Percentiles rank a stretch among this genome's conserved stretches.
Evolutionary conservation across 129 eudicot genomes (phyloP).

Genomic region (Chrysanthemum makinoi): DNA sequence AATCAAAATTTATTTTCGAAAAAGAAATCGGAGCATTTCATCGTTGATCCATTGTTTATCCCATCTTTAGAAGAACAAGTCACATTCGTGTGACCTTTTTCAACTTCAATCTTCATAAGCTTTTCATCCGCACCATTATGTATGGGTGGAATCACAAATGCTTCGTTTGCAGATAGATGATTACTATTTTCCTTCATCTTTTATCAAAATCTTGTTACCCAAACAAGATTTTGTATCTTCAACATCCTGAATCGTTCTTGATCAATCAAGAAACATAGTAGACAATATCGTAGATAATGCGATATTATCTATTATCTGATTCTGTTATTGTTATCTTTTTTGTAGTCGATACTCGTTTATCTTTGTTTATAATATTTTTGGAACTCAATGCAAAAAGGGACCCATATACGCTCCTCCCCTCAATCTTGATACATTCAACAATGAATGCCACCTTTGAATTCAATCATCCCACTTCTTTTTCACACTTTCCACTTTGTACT

Average conservation of each 20-base stretch:
- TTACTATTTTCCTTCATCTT: slow-evolving; percentile 25
- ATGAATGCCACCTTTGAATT: slow-evolving; percentile 56
- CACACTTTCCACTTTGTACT: slow-evolving; percentile 35
- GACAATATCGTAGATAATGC: background rate
- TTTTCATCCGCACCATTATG: background rate
- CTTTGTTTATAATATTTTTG: slow-evolving; percentile 22
- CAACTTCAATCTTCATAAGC: slow-evolving; percentile 14
- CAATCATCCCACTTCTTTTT: slow-evolving; percentile 35
- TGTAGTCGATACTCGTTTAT: background rate
- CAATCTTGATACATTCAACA: slow-evolving; percentile 35
- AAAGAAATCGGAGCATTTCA: slow-evolving; percentile 21
- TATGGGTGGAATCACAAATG: background rate
- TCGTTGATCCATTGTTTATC: slow-evolving; percentile 14
- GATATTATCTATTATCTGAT: background rate
- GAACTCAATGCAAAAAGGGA: slow-evolving; percentile 24
- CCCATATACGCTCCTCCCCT: slow-evolving; percentile 48
- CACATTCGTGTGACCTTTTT: background rate
- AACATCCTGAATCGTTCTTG: background rate
- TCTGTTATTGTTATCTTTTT: background rate
- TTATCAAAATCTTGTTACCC: background rate
- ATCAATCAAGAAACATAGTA: background rate
- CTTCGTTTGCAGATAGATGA: slow-evolving; percentile 8
- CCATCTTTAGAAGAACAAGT: background rate
- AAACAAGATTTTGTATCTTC: background rate
- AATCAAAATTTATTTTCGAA: slow-evolving; percentile 12